Evolutionary conservation across 257 asterid genomes (phyloP).

Genomic region (Solanum lycopersicoides): DNA sequence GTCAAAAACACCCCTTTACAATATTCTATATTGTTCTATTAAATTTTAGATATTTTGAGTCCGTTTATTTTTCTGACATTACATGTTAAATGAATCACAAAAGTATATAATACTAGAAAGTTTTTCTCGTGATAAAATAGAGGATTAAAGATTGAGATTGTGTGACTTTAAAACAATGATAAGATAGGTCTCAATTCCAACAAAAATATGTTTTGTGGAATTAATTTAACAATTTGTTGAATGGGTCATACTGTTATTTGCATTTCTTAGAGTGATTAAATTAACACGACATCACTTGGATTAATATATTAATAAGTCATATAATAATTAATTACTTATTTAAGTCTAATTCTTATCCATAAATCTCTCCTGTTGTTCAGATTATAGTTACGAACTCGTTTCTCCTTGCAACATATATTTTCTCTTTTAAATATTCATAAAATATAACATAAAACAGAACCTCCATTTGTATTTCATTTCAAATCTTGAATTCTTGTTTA

Average conservation of each 20-base stretch:
- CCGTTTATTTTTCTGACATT: neutral
- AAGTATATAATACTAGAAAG: too few species aligned
- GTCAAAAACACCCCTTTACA: neutral
- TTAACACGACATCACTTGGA: neutral
- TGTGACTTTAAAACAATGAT: neutral
- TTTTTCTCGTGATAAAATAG: neutral
- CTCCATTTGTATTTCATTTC: too few species aligned
- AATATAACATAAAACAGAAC: too few species aligned
- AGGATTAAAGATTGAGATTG: neutral
- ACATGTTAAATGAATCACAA: neutral
- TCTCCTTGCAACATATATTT: neutral
- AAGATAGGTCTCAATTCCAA: neutral
- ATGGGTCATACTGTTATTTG: neutral
- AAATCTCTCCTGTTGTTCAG: neutral
- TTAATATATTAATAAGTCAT: neutral
- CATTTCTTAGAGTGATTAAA: neutral
- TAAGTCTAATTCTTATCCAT: neutral
- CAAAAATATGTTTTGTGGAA: neutral
- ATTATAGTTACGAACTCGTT: neutral
- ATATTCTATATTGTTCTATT: neutral
- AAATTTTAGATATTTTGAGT: too few species aligned
- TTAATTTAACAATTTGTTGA: neutral
- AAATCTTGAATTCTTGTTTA: too few species aligned
- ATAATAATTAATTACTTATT: neutral
- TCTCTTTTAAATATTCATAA: too few species aligned